A percentile compares a stretch with the other conserved stretches of the same genome.
phyloP scores from a whole-genome alignment of 78 protist genomes.

The Isochrysis galbana region DNA sequence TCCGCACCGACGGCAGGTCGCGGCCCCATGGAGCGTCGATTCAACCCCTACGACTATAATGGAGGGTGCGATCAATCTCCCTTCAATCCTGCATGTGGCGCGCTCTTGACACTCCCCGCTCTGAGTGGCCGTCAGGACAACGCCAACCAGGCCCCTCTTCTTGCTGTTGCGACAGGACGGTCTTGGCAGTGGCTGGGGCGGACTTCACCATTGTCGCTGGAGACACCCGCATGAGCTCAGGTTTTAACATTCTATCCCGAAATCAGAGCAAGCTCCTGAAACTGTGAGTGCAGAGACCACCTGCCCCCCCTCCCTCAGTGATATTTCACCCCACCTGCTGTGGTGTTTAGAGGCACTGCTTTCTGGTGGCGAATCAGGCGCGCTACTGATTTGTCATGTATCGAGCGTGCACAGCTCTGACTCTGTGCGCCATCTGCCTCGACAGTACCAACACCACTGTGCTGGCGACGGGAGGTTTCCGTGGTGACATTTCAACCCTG shows the following conservation, averaged over 20 bases:
- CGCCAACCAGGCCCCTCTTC: neutral
- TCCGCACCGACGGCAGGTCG: too few relatives aligned
- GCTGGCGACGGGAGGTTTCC: constrained; percentile 91
- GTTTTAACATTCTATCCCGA: constrained; percentile 88
- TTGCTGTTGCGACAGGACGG: constrained; percentile 61
- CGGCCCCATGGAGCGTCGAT: neutral
- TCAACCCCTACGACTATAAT: constrained; percentile 3
- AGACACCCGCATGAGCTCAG: constrained; percentile 94
- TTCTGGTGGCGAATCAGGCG: too few relatives aligned
- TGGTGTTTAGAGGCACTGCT: too few relatives aligned
- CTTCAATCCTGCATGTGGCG: neutral
- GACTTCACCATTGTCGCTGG: constrained; percentile 95
- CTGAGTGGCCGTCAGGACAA: neutral
- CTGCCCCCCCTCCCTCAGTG: too few relatives aligned
- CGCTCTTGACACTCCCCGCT: neutral
- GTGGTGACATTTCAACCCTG: constrained; percentile 84
- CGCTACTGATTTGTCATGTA: too few relatives aligned
- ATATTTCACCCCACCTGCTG: too few relatives aligned
- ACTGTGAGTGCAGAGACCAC: constrained; percentile 70
- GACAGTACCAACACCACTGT: constrained; percentile 68
- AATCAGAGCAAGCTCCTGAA: constrained; percentile 69
- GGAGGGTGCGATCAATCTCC: neutral
- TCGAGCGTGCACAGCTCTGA: too few relatives aligned
- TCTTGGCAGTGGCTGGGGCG: constrained; percentile 89
- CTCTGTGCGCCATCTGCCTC: too few relatives aligned